Evolutionary conservation across 805 yeast species (phyloP).

Genomic region (Lachancea kluyveri): DNA sequence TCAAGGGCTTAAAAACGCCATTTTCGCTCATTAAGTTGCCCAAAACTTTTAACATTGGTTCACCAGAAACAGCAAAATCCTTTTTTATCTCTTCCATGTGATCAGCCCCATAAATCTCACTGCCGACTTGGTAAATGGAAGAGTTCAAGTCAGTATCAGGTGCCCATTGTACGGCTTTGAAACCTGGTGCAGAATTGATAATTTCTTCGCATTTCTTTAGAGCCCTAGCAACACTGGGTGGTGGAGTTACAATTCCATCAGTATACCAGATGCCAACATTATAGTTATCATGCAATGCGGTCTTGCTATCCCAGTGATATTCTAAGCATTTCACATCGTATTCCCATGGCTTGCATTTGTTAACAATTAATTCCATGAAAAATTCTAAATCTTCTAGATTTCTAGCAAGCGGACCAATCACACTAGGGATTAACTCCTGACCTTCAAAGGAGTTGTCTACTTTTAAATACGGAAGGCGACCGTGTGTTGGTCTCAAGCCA

Average conservation of each 20-base stretch:
- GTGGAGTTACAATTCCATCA: conserved; percentile 45
- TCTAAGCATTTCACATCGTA: conserved; percentile 46
- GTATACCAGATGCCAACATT: conserved; percentile 41
- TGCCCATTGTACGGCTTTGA: conserved; percentile 33
- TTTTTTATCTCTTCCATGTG: conserved; percentile 30
- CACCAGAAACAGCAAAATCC: conserved; percentile 27
- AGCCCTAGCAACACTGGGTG: conserved; percentile 49
- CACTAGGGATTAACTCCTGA: conserved; percentile 51
- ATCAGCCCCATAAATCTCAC: conserved; percentile 31
- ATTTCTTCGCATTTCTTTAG: no score
- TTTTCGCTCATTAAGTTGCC: conserved; percentile 7
- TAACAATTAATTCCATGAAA: conserved; percentile 40
- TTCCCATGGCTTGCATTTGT: conserved; percentile 40
- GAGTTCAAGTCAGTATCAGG: conserved; percentile 38
- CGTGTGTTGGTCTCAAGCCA: conserved; percentile 21
- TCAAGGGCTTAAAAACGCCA: conserved; percentile 2
- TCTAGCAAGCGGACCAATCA: conserved; percentile 49
- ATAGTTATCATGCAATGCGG: conserved; percentile 16
- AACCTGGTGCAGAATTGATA: no score
- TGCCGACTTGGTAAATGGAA: conserved; percentile 26
- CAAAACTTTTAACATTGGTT: conserved; percentile 27
- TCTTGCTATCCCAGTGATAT: conserved; percentile 41
- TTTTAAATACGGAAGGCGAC: conserved; percentile 25
- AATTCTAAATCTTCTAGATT: conserved; percentile 44
- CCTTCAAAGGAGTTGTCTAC: conserved; percentile 39